Evolutionary conservation across 139 green algal species (phyloP), one percentile per base, ranked within the genome.

Genomic region (Chara braunii): DNA sequence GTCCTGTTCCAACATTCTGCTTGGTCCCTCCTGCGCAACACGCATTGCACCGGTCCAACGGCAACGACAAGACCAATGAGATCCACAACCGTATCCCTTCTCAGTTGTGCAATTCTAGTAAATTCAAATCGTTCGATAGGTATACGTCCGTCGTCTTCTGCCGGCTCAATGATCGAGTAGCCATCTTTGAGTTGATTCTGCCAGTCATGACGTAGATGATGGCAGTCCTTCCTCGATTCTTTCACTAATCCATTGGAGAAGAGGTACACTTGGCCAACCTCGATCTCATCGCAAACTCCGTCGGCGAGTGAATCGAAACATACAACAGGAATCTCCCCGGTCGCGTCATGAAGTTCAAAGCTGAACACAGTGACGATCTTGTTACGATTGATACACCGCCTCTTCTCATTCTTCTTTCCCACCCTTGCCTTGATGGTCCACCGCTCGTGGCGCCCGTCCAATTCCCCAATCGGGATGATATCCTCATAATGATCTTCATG

Each of bases 341-440:
- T 57, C 11, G 65, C 62, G 61, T 96, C 89, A 28, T 80, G 33
- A 4, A 97, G 68, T 66, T 98, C 92, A 64, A 97, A 96, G 44
- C 64, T 87, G 75, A 98, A 95, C 23, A 98, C 80, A 65, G 85
- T 86, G 37, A 92, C 91, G 51, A 95, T 89, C 11, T 86, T 85
- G 0, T 80, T 76, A 68, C 79, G 68, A 63, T 94, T 95, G 68
- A 68, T 69, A 60, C 78, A 96, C 55, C 80, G 82, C 26, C 84
- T 71, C 30, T 92, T 66, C 43, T 94, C 88, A 9, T 70, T 61
- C 74, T 92, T 91, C 54, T 57, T 54, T 8, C 87, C 91, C n/a
- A 92, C 82, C 9, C 91, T 75, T 14, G 62, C 70, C 64, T 92
- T 90, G 78, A 99, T 94, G 18, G 90, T 93, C 93, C 93, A 99